A percentile compares a stretch with the other conserved stretches of the same genome.
Evolutionary conservation across 495 filamentous ascomycete species (phyloP).

Genomic region (Neurospora discreta): DNA sequence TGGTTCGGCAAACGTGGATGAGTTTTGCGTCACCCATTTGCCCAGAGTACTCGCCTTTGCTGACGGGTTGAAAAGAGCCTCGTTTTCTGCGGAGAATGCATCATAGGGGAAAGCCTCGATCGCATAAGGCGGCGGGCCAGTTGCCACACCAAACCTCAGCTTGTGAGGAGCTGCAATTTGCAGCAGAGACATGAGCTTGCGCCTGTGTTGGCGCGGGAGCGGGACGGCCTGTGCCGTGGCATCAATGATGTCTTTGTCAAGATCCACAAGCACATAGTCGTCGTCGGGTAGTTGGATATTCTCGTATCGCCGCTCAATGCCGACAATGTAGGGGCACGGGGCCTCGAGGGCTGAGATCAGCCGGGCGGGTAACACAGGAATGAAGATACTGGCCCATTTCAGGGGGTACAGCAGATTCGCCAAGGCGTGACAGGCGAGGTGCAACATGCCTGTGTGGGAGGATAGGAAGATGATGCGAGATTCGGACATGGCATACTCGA

Average conservation of each 20-base stretch:
- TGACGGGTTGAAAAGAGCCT: slow-evolving; percentile 60
- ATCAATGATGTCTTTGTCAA: slow-evolving; percentile 83
- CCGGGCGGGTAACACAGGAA: slow-evolving; percentile 80
- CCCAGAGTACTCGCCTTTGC: slow-evolving; percentile 61
- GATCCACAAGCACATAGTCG: slow-evolving; percentile 88
- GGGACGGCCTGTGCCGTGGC: slow-evolving; percentile 59
- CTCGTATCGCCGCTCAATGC: slow-evolving; percentile 89
- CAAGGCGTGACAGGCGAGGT: slow-evolving; percentile 77
- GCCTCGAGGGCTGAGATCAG: slow-evolving; percentile 85
- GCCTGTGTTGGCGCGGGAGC: slow-evolving; percentile 77
- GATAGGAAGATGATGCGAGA: slow-evolving; percentile 93
- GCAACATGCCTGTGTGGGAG: slow-evolving; percentile 92
- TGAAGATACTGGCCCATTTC: slow-evolving; percentile 86
- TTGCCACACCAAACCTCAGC: slow-evolving; percentile 71
- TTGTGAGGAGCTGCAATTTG: slow-evolving; percentile 87
- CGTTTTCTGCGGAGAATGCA: slow-evolving; percentile 76
- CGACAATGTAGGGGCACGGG: slow-evolving; percentile 93
- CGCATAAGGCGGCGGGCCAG: slow-evolving; percentile 86
- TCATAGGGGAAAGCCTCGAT: slow-evolving; percentile 87
- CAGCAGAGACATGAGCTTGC: slow-evolving; percentile 79
- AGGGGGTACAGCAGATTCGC: slow-evolving; percentile 79
- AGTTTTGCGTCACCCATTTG: slow-evolving; percentile 80
- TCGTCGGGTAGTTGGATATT: slow-evolving; percentile 88
- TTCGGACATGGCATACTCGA: slow-evolving; percentile 89
- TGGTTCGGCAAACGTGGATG: slow-evolving; percentile 66